Conservation (phyloP, 192 early-diverging fungal genomes). For the Coemansia sp. region DNA sequence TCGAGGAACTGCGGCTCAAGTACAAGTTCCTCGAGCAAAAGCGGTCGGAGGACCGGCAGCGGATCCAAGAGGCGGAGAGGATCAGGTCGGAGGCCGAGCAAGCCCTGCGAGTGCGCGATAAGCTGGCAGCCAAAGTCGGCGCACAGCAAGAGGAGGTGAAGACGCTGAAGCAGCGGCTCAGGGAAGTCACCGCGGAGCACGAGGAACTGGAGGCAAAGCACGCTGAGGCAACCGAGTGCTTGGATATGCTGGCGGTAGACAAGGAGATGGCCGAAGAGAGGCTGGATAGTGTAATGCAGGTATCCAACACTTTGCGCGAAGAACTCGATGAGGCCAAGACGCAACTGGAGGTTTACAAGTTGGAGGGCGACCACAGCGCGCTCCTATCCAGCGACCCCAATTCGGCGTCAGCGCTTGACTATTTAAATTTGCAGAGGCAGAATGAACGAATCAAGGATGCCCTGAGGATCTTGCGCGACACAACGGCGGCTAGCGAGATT, state of each 20-base stretch:
- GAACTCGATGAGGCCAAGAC: slow-evolving; percentile 77
- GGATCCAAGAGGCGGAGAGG: slow-evolving; percentile 71
- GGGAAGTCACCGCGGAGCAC: slow-evolving; percentile 62
- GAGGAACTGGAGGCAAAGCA: slow-evolving; percentile 70
- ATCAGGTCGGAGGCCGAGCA: slow-evolving; percentile 74
- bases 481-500: slow-evolving; percentile 71
- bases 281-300: slow-evolving; percentile 74
- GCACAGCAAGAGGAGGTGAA: slow-evolving; percentile 76
- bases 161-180: slow-evolving; percentile 61
- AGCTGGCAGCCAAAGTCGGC: slow-evolving; percentile 67
- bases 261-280: slow-evolving; percentile 91
- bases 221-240: slow-evolving; percentile 71
- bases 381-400: not conserved
- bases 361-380: slow-evolving; percentile 19
- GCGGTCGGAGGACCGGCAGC: slow-evolving; percentile 79
- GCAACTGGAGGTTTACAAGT: slow-evolving; percentile 60
- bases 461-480: slow-evolving; percentile 80
- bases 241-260: slow-evolving; percentile 89
- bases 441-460: slow-evolving; percentile 91
- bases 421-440: slow-evolving; percentile 73
- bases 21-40: slow-evolving; percentile 77
- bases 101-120: slow-evolving; percentile 65
- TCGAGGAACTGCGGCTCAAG: slow-evolving; percentile 80
- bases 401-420: slow-evolving; percentile 51
- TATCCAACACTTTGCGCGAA: slow-evolving; percentile 72